Base-by-base conservation (phyloP, 495 filamentous ascomycete species). In the Penicillium lividum region DNA sequence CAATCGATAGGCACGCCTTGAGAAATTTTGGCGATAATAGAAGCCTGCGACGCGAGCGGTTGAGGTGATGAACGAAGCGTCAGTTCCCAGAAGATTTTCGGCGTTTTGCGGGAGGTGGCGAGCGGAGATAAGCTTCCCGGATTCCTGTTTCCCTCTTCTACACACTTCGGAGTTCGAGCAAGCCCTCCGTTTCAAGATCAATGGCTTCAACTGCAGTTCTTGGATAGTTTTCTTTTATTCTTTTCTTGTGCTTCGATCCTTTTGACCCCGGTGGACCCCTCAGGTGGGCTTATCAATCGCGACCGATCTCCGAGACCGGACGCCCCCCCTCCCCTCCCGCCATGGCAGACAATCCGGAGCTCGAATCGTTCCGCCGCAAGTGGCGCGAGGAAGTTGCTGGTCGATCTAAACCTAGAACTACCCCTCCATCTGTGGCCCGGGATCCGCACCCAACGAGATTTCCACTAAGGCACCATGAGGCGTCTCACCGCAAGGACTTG, bases 321-420 rank as follows among this genome's bases (percentile, higher is more conserved):
- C 59, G 18, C 71, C 60, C 50, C 47, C 28, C 27, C 33, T 9
- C 31, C 58, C 50, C 42, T 54, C 58, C 52, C 60, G 67, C 60
- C 58, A 88, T 87, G 84, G 77, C 80, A 57, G 80, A 81, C 67
- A 86, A 87, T 74, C 81, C 83, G 47, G 91, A 94, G 70, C 82
- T 96, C 62, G 86, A 93, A 66, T 82, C 76, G 33, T 96, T 96
- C 74, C 88, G 91, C 64, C 79, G 82, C 63, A 81, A 91, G 78
- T 96, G 91, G 91, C 83, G 84, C 49, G 86, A 89, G 63, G 91
- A 96, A 73, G 92, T 96, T 42, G 77, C 79, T 16, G 83, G 79
- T 56, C 80, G 82, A 69, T 72, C 73, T 15, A 76, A 70, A 46
- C 67, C 68, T 25, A 69, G 29, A 53, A 59, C 63, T 40, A 30